Evolutionary conservation across 495 filamentous ascomycete genomes (phyloP), one percentile per base, ranked within the genome.

Genomic region (Aspergillus bertholletiae): DNA sequence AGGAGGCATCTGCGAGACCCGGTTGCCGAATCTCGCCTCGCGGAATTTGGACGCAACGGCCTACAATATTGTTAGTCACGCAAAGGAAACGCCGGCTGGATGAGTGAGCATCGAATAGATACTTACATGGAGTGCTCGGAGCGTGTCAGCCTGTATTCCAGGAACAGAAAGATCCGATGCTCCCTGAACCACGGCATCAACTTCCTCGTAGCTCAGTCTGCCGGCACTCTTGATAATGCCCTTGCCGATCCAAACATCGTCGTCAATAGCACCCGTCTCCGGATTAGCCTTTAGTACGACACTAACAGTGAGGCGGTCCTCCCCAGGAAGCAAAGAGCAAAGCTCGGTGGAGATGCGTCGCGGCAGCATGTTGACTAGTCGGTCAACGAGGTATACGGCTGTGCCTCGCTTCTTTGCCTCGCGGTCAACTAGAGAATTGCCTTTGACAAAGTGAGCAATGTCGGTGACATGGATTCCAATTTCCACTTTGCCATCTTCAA

Each of bases 321-420:
- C 77, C 15, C 86, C 88, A 13, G 92, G 91, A 44, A 83, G 84
- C 56, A 98, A 74, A 49, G 93, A 92, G 76, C 90, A 94, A 47
- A 97, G 77, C 48, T 97, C 93, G 35, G 83, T 81, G 8, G 91
- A 87, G 50, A 98, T 78, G 67, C 86, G 89, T 0, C 88, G 78
- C 15, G 94, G 94, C 43, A 98, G 82, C 82, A 98, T 82, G 58
- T 92, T 90, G 65, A 96, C 96, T 50, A 88, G 83, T 22, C 91
- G 84, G 72, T 96, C 92, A 70, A 96, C 87, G 48, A 98, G 76
- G 60, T 97, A 92, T 15, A 98, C 94, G 32, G 89, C 92, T 48
- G 94, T 97, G 53, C 93, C 95, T 27, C 94, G 88, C 78, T 98
- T 98, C 83, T 95, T 96, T 1, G 94, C 94, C 74, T 98, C 94